Conservation (phyloP, 306 rosid genomes). For the Abrus precatorius region DNA sequence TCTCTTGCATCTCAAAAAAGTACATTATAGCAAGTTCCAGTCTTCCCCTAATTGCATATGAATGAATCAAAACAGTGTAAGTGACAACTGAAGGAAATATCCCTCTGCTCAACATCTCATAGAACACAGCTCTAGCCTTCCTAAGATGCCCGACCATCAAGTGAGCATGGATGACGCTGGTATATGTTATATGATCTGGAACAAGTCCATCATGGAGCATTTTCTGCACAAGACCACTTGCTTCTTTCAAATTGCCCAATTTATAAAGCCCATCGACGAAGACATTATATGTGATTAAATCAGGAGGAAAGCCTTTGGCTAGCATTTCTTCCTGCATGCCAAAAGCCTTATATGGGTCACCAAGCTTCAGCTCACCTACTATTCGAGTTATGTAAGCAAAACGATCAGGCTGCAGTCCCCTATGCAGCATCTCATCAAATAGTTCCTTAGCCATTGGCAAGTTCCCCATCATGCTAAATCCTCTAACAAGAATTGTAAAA, state of each 20-base stretch:
- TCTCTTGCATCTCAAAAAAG: constrained; percentile 75
- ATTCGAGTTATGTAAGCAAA: constrained; percentile 71
- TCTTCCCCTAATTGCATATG: constrained; percentile 67
- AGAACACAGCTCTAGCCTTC: constrained; percentile 68
- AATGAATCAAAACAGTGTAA: constrained; percentile 78
- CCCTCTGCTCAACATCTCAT: constrained; percentile 72
- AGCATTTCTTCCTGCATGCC: constrained; percentile 82
- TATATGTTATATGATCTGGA: constrained; percentile 80
- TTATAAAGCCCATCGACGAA: constrained; percentile 68
- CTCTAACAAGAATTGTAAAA: constrained; percentile 74
- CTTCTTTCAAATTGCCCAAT: constrained; percentile 67
- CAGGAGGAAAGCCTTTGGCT: constrained; percentile 71
- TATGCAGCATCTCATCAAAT: constrained; percentile 73
- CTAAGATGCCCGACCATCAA: constrained; percentile 62
- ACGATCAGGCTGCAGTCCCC: constrained; percentile 74
- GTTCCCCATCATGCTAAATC: constrained; percentile 67
- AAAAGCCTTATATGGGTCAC: constrained; percentile 66
- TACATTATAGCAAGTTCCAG: constrained; percentile 66
- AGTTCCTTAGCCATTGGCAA: constrained; percentile 70
- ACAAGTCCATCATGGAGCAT: constrained; percentile 62
- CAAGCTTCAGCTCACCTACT: constrained; percentile 73
- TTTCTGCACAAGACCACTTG: constrained; percentile 58
- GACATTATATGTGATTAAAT: constrained; percentile 74
- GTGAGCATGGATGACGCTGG: constrained; percentile 80
- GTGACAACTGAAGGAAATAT: constrained; percentile 81